These are phyloP conservation scores for Boechera divaricarpa DNA, from an alignment of 345 rosid genomes.

Conservation along the genomic window DNA sequence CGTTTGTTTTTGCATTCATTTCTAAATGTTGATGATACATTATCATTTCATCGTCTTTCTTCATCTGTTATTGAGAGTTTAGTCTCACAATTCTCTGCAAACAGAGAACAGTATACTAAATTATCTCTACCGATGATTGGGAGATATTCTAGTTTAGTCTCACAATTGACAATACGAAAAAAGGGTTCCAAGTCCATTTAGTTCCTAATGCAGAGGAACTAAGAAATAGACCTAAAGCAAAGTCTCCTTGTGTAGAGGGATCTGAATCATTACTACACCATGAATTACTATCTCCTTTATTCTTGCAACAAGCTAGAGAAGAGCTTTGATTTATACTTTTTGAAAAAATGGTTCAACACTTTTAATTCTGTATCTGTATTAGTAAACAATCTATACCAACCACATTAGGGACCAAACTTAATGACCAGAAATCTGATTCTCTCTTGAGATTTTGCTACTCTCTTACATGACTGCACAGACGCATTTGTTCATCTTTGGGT, in stretches of 20 bases:
- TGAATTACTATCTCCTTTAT: background rate
- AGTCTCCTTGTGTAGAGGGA: background rate
- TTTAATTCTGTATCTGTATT: slow-evolving; percentile 30
- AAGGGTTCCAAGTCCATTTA: background rate
- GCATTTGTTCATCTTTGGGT: slow-evolving; percentile 76
- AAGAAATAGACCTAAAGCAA: slow-evolving; percentile 19
- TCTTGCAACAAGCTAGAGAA: slow-evolving; percentile 22
- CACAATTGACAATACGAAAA: background rate
- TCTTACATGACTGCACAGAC: slow-evolving; percentile 81
- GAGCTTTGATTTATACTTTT: slow-evolving; percentile 33
- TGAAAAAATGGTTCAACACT: slow-evolving; percentile 22
- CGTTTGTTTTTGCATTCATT: background rate
- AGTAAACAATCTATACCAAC: slow-evolving; percentile 44
- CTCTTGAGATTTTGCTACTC: slow-evolving; percentile 14
- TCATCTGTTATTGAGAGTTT: background rate
- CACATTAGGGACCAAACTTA: slow-evolving; percentile 29
- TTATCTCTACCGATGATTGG: background rate
- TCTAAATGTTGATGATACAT: background rate
- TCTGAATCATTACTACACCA: slow-evolving; percentile 8
- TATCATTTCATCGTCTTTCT: background rate
- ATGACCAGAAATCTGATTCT: slow-evolving; percentile 18
- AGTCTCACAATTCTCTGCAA: background rate
- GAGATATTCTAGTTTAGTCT: background rate
- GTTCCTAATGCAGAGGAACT: background rate
- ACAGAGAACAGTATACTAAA: background rate